Conservation (phyloP, 2,329 filamentous ascomycete species). For the Aspergillus amoenus region DNA sequence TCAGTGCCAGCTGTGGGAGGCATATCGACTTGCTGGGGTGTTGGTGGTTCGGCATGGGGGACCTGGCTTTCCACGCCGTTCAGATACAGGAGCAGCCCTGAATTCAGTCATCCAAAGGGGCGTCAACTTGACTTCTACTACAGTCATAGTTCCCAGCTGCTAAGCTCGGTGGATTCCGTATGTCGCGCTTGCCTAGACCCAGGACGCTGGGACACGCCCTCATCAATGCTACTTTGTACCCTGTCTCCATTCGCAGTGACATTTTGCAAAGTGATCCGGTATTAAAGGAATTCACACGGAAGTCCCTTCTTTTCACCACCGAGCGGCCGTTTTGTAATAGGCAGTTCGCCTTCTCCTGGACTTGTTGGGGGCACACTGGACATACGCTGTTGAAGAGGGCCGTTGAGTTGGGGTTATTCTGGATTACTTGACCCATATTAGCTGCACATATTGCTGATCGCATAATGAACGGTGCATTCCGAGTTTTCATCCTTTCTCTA, state of each 20-base stretch:
- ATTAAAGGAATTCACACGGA: constrained; percentile 19
- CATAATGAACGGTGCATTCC: no score
- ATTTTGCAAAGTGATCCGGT: constrained; percentile 19
- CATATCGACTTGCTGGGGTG: constrained; percentile 28
- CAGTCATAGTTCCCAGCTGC: constrained; percentile 22
- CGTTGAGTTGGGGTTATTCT: no score
- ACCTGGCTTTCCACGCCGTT: not conserved
- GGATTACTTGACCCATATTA: no score
- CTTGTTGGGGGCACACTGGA: no score
- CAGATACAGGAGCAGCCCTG: not conserved
- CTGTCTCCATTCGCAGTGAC: constrained; percentile 19
- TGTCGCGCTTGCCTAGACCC: constrained; percentile 20
- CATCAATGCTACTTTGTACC: constrained; percentile 28
- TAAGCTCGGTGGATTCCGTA: constrained; percentile 28
- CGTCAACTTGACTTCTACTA: constrained; percentile 14
- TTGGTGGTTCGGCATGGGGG: constrained; percentile 20
- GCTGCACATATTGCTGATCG: no score
- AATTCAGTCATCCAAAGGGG: not conserved
- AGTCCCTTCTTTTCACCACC: no score
- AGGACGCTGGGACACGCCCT: constrained; percentile 15
- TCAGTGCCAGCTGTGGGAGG: constrained; percentile 32
- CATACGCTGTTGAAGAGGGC: no score
- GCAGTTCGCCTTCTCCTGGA: no score
- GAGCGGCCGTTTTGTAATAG: no score
- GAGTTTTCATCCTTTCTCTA: no score